Evolutionary conservation across 2,329 filamentous ascomycete genomes (phyloP).

Genomic region (Diplodia seriata): DNA sequence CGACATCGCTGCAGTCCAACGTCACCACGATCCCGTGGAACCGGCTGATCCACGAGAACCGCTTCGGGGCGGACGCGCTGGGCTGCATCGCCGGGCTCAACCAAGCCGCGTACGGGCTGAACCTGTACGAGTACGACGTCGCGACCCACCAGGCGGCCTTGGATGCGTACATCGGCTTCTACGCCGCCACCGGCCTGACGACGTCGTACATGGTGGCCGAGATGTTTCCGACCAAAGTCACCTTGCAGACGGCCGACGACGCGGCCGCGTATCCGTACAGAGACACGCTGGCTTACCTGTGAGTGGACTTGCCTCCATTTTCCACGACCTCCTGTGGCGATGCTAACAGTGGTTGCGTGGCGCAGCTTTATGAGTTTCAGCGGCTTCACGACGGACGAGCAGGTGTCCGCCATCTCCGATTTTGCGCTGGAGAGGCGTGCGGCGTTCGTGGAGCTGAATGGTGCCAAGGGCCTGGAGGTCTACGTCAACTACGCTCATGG

Average conservation of each 20-base stretch:
- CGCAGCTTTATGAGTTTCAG: neutral
- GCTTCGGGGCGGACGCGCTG: neutral
- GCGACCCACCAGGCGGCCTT: neutral
- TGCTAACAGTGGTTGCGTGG: neutral
- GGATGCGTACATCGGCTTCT: neutral
- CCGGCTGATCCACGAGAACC: neutral
- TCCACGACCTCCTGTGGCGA: neutral
- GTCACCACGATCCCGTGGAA: neutral
- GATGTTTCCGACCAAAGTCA: neutral
- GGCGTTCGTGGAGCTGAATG: neutral
- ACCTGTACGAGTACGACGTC: neutral
- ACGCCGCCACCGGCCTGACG: neutral
- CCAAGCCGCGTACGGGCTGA: neutral
- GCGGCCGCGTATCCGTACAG: neutral
- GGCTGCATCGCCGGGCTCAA: neutral
- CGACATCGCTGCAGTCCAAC: neutral
- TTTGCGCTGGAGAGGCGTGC: neutral
- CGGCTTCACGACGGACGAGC: neutral
- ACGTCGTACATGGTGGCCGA: neutral
- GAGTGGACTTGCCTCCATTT: neutral
- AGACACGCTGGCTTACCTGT: neutral
- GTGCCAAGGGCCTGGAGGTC: constrained; percentile 15
- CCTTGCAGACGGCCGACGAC: neutral
- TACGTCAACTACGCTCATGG: constrained; percentile 44
- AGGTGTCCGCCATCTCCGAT: neutral